Base-by-base conservation (phyloP, 495 filamentous ascomycete species). In the Penicillium dipodomyicola region DNA sequence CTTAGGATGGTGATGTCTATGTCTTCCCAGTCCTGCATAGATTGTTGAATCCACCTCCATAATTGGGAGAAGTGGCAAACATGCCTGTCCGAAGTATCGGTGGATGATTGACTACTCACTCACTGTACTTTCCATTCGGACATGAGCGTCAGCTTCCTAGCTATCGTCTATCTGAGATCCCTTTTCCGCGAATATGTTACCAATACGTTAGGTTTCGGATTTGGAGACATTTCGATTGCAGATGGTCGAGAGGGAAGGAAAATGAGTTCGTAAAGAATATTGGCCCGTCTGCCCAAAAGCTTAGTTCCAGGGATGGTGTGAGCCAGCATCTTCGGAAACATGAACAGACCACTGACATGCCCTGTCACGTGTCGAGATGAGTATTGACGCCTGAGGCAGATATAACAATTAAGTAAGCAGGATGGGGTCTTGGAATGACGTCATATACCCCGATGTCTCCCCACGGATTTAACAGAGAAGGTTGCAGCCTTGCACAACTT, bases 61-160 rank as follows among this genome's bases (percentile, higher is more conserved):
- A 67, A 50, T 9, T 58, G 30, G 23, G 51, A 35, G 61, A 62
- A 42, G 65, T 37, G n/a, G 65, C 53, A 59, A 65, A 67, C 61
- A 67, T 56, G 33, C 62, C 56, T 47, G 58, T 53, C 29, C 59
- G 61, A 54, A 67, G 59, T 50, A 42, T 67, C 19, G 40, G 56
- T 17, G 23, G 35, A 19, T 60, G 15, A 10, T 54, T 50, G 23
- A 17, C 29, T n/a, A n/a, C n/a, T n/a, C n/a, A n/a, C n/a, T n/a
- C n/a, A 67, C 32, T 52, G 61, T 45, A 52, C 20, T 50, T 63
- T 60, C 61, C 61, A 67, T 55, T 61, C 57, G 37, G 65, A 68
- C 8, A 68, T 23, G 43, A 68, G 43, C 6, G 65, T 66, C 50
- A 68, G 52, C 52, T 65, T 63, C 47, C 46, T 68, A 23, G 65